Evolutionary conservation across 2,329 filamentous ascomycete genomes (phyloP).

Genomic region (Cladosporium austrohemisphaericum): DNA sequence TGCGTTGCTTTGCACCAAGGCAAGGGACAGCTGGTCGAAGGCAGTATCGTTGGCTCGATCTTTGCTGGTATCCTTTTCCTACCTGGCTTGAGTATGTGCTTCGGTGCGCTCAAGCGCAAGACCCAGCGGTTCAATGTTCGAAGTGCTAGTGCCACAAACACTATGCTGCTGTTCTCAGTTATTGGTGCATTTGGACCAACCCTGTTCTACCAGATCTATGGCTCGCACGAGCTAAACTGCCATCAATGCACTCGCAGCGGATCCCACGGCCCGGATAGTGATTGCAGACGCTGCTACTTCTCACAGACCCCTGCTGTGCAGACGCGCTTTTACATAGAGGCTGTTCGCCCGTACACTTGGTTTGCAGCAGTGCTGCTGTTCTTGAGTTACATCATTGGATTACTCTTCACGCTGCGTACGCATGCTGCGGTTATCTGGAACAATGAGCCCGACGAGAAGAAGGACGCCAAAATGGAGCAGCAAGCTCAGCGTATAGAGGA

Average conservation of each 20-base stretch:
- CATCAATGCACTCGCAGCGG: slow-evolving; percentile 57
- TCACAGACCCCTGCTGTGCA: slow-evolving; percentile 78
- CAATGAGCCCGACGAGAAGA: slow-evolving; percentile 60
- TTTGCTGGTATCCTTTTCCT: slow-evolving; percentile 95
- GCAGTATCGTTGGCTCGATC: slow-evolving; percentile 95
- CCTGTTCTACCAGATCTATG: slow-evolving; percentile 97
- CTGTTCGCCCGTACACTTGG: slow-evolving; percentile 91
- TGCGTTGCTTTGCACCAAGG: slow-evolving; percentile 90
- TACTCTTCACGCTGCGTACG: slow-evolving; percentile 92
- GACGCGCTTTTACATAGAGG: slow-evolving; percentile 84
- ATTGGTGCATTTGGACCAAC: slow-evolving; percentile 95
- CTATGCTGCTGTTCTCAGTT: slow-evolving; percentile 94
- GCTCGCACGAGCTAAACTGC: slow-evolving; percentile 92
- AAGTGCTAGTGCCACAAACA: slow-evolving; percentile 93
- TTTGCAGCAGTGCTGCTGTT: slow-evolving; percentile 82
- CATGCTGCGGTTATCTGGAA: slow-evolving; percentile 98
- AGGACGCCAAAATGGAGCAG: slow-evolving; percentile 38
- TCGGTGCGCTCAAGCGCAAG: slow-evolving; percentile 94
- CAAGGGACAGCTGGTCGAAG: slow-evolving; percentile 89
- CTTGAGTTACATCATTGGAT: slow-evolving; percentile 85
- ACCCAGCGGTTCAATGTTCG: slow-evolving; percentile 97
- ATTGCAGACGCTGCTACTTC: slow-evolving; percentile 93
- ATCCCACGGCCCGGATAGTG: slow-evolving; percentile 49
- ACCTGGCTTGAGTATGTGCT: slow-evolving; percentile 96
- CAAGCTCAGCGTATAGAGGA: slow-evolving; percentile 25